phyloP scores from a whole-genome alignment of 192 early-diverging fungal species.

The Pilaira anomala region DNA sequence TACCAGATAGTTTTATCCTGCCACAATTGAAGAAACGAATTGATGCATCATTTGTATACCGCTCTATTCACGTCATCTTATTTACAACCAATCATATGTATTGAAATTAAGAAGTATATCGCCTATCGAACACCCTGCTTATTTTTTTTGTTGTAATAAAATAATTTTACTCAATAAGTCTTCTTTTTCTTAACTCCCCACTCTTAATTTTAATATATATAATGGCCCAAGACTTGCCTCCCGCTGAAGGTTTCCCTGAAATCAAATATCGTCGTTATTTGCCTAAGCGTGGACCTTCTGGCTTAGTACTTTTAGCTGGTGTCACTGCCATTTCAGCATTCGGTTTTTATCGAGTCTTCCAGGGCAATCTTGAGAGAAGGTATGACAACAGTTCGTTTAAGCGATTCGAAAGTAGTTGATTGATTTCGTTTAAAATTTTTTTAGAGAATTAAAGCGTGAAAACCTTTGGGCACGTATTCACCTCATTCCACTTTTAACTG shows the following conservation, averaged over 20 bases:
- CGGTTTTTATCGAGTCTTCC: constrained; percentile 72
- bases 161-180: neutral
- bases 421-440: neutral
- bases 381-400: constrained; percentile 31
- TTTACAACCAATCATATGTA: neutral
- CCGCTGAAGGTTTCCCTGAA: constrained; percentile 77
- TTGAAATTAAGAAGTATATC: constrained; percentile 1
- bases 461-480: constrained; percentile 92
- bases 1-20: too few relatives aligned
- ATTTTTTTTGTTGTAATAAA: too few relatives aligned
- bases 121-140: too few relatives aligned
- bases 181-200: constrained; percentile 6
- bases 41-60: too few relatives aligned
- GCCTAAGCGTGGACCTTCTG: constrained; percentile 88
- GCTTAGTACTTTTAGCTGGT: constrained; percentile 74
- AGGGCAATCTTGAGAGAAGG: constrained; percentile 69
- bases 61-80: too few relatives aligned
- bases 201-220: neutral
- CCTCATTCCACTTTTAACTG: constrained; percentile 86
- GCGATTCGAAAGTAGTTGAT: neutral
- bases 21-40: too few relatives aligned
- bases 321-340: constrained; percentile 73
- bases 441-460: constrained; percentile 91
- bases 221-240: constrained; percentile 68
- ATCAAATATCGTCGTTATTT: constrained; percentile 87